Evolutionary conservation across 2,329 filamentous ascomycete species (phyloP).

Genomic region (Arthrobotrys pseudoclavata): DNA sequence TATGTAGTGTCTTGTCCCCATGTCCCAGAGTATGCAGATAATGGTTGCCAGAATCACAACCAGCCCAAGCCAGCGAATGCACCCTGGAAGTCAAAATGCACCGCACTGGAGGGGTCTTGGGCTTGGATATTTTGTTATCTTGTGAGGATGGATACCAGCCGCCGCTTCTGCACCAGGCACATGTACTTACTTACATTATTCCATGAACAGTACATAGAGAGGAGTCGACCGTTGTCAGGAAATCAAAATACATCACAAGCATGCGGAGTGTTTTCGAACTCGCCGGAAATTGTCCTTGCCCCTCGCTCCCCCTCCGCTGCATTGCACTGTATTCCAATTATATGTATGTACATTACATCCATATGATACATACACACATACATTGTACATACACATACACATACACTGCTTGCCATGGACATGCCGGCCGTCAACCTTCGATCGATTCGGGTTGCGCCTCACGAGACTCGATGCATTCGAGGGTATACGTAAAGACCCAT

Average conservation of each 20-base stretch:
- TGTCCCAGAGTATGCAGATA: slow-evolving; percentile 43
- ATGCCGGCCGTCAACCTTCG: slow-evolving; percentile 30
- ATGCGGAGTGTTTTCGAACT: slow-evolving; percentile 59
- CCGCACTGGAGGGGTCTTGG: slow-evolving; percentile 2
- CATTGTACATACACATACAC: background rate
- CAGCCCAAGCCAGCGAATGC: slow-evolving; percentile 48
- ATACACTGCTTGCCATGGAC: background rate
- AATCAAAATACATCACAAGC: slow-evolving; percentile 59
- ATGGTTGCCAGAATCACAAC: slow-evolving; percentile 54
- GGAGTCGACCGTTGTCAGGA: slow-evolving; percentile 5
- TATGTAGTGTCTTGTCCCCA: slow-evolving; percentile 9
- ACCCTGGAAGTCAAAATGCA: slow-evolving; percentile 32
- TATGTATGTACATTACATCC: background rate
- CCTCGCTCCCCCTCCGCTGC: slow-evolving; percentile 46
- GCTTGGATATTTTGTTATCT: slow-evolving; percentile 21
- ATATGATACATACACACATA: background rate
- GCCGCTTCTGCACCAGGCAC: slow-evolving; percentile 47
- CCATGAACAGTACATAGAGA: background rate
- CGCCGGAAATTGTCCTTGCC: slow-evolving; percentile 60
- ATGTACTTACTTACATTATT: background rate
- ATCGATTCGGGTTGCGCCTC: slow-evolving; percentile 56
- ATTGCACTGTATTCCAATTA: slow-evolving; percentile 14
- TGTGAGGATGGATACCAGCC: slow-evolving; percentile 33
- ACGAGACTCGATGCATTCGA: slow-evolving; percentile 55
- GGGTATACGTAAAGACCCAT: slow-evolving; percentile 33